A percentile compares a stretch with the other conserved stretches of the same genome.
These are phyloP conservation scores for Francoa sonchifolia DNA, from an alignment of 441 rosid species.

Conservation along the genomic window DNA sequence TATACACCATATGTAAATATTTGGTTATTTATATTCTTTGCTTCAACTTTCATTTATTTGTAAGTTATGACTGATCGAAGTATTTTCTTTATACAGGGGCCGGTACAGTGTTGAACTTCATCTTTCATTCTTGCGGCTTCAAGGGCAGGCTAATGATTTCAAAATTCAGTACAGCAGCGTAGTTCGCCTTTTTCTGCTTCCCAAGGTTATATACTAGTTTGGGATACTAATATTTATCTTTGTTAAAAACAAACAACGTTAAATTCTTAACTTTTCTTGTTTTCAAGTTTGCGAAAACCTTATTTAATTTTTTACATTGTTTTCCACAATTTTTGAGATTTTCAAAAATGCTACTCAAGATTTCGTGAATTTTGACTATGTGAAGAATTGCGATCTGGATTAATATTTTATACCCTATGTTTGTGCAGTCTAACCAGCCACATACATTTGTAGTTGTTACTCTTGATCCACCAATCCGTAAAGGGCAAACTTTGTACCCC, in stretches of 20 bases:
- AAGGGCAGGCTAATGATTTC: slow-evolving; percentile 95
- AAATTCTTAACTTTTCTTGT: no score
- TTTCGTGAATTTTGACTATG: no score
- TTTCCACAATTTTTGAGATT: no score
- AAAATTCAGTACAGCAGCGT: slow-evolving; percentile 97
- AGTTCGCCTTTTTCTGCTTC: slow-evolving; percentile 87
- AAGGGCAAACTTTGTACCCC: slow-evolving; percentile 90
- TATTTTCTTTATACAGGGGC: slow-evolving; percentile 44
- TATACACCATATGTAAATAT: no score
- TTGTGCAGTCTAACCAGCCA: slow-evolving; percentile 75
- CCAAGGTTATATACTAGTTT: slow-evolving; percentile 51
- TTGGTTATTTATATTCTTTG: no score
- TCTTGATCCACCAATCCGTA: slow-evolving; percentile 91
- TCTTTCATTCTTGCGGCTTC: slow-evolving; percentile 72
- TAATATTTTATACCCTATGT: slow-evolving; percentile 8
- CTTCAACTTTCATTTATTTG: neutral
- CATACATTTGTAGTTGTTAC: slow-evolving; percentile 84
- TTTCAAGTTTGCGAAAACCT: no score
- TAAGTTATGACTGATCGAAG: slow-evolving; percentile 5
- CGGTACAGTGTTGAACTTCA: slow-evolving; percentile 96
- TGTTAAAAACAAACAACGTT: no score
- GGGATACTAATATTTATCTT: no score
- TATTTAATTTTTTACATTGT: no score
- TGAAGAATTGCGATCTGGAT: neutral
- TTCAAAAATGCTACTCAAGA: no score